Conservation (phyloP, 257 asterid genomes). For the Avicennia marina region DNA sequence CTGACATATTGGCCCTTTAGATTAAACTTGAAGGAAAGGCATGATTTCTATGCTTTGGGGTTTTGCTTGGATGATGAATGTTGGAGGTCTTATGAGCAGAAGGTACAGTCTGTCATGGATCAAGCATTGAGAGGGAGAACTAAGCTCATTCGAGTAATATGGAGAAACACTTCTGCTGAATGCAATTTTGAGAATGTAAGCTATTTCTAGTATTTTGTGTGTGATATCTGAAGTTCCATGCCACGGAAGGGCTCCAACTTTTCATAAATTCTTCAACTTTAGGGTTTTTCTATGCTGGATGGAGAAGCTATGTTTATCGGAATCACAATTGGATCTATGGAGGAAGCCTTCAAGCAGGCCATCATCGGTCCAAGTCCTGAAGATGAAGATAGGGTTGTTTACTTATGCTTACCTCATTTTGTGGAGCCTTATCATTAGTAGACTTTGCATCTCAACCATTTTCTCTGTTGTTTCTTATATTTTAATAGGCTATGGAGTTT, state of each 20-base stretch:
- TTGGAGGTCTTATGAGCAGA: conserved; percentile 92
- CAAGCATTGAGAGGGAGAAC: conserved; percentile 82
- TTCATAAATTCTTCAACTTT: conserved; percentile 14
- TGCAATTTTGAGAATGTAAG: conserved; percentile 71
- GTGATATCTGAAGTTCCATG: conserved; percentile 10
- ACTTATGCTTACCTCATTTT: conserved; percentile 11
- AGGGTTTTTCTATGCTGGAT: conserved; percentile 73
- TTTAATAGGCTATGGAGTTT: conserved; percentile 76
- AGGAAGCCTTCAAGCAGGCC: conserved; percentile 74
- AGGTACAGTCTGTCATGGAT: conserved; percentile 54
- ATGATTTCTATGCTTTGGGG: conserved; percentile 52
- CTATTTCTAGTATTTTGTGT: conserved; percentile 7
- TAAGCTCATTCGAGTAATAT: conserved; percentile 69
- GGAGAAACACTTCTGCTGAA: conserved; percentile 65
- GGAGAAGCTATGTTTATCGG: conserved; percentile 72
- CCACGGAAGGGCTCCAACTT: conserved; percentile 14
- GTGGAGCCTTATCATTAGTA: conserved; percentile 4
- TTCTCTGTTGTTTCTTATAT: conserved; percentile 8
- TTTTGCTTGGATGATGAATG: conserved; percentile 90
- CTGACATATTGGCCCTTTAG: conserved; percentile 38
- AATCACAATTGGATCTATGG: conserved; percentile 54
- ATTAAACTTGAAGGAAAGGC: conserved; percentile 66
- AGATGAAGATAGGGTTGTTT: conserved; percentile 77
- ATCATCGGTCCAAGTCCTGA: conserved; percentile 95
- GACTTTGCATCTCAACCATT: neutral